Base-by-base conservation (phyloP, 129 eudicot genomes). In the Tanacetum coccineum region DNA sequence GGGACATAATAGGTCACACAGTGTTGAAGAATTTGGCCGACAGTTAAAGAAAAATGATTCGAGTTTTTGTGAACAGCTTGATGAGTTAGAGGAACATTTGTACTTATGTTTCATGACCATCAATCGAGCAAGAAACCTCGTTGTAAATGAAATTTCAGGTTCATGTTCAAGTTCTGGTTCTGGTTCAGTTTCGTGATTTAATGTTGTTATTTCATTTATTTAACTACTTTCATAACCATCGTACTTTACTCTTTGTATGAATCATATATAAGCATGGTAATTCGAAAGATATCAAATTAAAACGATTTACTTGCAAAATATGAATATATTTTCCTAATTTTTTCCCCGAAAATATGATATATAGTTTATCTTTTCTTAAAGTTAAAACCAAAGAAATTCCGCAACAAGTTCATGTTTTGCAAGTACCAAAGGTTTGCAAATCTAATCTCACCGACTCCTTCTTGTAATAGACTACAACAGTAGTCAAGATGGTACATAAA, bases 71-170 rank as follows among this genome's bases (percentile, higher is more conserved):
- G 83, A 82, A 71, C 95, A 87, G 58, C 84, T 90, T 26, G 97
- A 90, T 70, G 97, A 90, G 79, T 64, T 90, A 39, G 97, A 90
- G 85, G 95, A 90, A 67, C 97, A 86, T 72, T 59, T 90, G 79
- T 87, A 87, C 64, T 65, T 90, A 32, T 84, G 97, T 65, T 86
- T 90, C 78, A 90, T 90, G 91, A 90, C 91, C 53, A 80, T 90
- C 50, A 86, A 90, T 65, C 81, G 95, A 73, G 87, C 97, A 22
- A 84, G 95, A 74, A 84, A 87, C 67, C 90, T 84, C 30, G 95
- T 87, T 44, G 40, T 80, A 25, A 86, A 84, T 62, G 90, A 86
- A 71, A 76, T 90, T 53, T 51, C 67, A 13, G 59, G 42, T 59
- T 59, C 75, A 45, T 30, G 67, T 70, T 70, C 32, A 36, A 36